Base-by-base conservation (phyloP, 805 yeast genomes). In the Ogataea philodendri region DNA sequence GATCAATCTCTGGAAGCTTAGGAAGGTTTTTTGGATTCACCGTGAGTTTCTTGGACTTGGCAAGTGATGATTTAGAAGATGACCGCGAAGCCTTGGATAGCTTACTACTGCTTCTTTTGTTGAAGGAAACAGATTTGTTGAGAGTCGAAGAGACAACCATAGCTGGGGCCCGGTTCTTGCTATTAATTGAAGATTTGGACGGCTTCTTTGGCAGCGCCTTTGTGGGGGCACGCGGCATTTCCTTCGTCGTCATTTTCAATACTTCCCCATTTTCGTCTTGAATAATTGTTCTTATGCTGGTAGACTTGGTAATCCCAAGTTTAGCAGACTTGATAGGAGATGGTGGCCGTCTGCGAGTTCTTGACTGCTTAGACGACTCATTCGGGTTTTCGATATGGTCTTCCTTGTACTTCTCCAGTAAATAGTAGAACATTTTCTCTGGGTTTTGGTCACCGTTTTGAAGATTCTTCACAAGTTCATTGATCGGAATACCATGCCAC, bases 401-500 rank as follows among this genome's bases (percentile, higher is more conserved):
- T 14, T 46, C 45, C 31, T 62, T 62, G 41, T 59, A 62, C 35
- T 54, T 60, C 9, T 52, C 52, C 32, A 63, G 46, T 23, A 63
- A 44, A 23, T 58, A 51, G 34, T 63, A 63, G 37, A 63, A 63
- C 49, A 62, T 59, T 41, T 63, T 63, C 38, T 63, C 67, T 7
- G 64, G 43, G 33, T 52, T 61, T 14, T 31, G 44, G 2, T 47
- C 52, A 9, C 37, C 28, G n/a, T 39, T 39, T 32, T 51, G 48
- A 16, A 63, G 42, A 25, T 54, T 60, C 19, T 39, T 41, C 13
- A 55, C 45, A 5, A 63, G 59, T 25, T 54, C 50, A 19, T 44
- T 53, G 60, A 63, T 48, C 49, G 72, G 52, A 38, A 74, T 59
- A 31, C 74, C 77, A 48, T 74, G 72, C 81, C 81, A 76, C 39